Percentiles rank a stretch among this genome's conserved stretches.
These are phyloP conservation scores for Sphagnum contortum DNA, from an alignment of 225 moss, liverwort and hornwort species.

Conservation along the genomic window DNA sequence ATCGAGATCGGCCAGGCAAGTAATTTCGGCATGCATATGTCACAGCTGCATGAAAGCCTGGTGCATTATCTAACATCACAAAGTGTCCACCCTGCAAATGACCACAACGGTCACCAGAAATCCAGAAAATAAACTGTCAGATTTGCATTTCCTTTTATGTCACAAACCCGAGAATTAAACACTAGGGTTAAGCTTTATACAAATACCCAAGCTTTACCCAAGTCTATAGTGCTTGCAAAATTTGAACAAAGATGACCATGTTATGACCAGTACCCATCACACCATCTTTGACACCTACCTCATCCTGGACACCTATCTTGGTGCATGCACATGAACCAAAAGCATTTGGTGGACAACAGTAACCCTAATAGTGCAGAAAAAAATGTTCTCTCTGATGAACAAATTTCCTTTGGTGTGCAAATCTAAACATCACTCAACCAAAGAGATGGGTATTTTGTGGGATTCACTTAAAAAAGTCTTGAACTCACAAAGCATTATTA, in stretches of 20 bases:
- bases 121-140: not conserved
- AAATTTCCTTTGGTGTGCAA: not conserved
- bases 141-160: no score
- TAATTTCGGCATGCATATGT: conserved; percentile 62
- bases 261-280: no score
- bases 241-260: no score
- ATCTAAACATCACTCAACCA: not conserved
- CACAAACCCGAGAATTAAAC: no score
- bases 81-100: conserved; percentile 75
- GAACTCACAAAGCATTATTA: not conserved
- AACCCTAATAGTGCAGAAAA: no score
- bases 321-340: no score
- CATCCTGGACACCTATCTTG: no score
- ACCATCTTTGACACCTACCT: no score
- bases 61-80: conserved; percentile 86
- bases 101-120: not conserved
- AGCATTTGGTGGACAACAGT: no score
- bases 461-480: not conserved
- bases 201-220: no score
- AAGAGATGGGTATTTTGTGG: not conserved
- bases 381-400: not conserved
- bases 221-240: no score
- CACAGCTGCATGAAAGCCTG: conserved; percentile 63
- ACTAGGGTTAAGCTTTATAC: no score
- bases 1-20: conserved; percentile 17